Base-by-base conservation (phyloP, 768 basidiomycete genomes). In the Agrocybe praecox region DNA sequence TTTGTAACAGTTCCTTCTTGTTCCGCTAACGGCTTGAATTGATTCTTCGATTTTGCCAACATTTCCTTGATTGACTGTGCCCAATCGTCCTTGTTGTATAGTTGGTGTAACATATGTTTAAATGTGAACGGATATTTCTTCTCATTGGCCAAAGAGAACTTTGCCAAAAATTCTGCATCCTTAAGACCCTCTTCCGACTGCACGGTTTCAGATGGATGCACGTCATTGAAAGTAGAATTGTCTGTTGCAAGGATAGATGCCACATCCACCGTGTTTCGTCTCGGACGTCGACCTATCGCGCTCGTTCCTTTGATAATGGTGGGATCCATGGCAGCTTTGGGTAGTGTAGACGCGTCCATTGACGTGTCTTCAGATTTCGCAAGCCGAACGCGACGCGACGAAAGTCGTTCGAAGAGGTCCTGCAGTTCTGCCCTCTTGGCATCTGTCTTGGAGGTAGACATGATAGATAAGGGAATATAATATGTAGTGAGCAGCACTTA, bases 41-140 rank as follows among this genome's bases (percentile, higher is more conserved):
- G 79, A 36, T 72, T 76, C 67, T 80, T 78, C 43, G 85, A 86
- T 53, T 68, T 72, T 64, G 82, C 78, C 65, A 87, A 63, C 19
- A 80, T 76, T 21, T 76, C 76, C 65, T 79, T 80, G 51, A 86
- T 80, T 66, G 81, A 84, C 60, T 74, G 72, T 1, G 71, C 76
- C 83, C 85, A 88, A 52, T 86, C 85, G 19, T 83, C 81, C 52
- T 81, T 69, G 52, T 80, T 75, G 68, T 88, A 88, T 11, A 88
- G 73, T 66, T 85, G 82, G 72, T 88, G 84, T 55, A 87, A 67
- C 84, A 86, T 88, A 63, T 84, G 74, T 62, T 80, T 83, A 76
- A 88, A 88, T 32, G 82, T 87, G 71, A 88, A 88, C 17, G 76
- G 76, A 62, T 81, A 84, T 49, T 72, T 70, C 59, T 70, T 74